These are phyloP conservation scores for Xylaria sp. DNA, from an alignment of 2,329 filamentous ascomycete genomes.

Conservation along the genomic window DNA sequence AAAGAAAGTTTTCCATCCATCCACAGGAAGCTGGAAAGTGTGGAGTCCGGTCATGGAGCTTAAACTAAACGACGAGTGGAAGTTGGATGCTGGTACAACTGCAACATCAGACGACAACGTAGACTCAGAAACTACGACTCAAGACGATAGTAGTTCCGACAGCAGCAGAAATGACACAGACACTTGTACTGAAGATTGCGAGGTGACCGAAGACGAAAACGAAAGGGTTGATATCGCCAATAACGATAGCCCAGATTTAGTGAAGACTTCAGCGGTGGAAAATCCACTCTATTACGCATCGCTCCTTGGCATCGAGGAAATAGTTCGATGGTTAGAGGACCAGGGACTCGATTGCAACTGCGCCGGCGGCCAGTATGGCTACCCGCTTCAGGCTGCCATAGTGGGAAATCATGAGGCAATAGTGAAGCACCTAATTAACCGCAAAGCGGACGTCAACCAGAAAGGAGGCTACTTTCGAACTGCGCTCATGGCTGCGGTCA, in stretches of 20 bases:
- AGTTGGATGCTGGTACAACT: not conserved
- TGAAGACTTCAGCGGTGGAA: too few species aligned
- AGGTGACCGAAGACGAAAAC: too few species aligned
- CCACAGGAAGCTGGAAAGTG: constrained; percentile 15
- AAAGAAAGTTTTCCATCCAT: constrained; percentile 11
- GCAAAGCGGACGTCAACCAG: not conserved
- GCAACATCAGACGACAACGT: not conserved
- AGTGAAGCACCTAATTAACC: not conserved
- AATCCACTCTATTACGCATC: too few species aligned
- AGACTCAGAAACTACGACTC: not conserved
- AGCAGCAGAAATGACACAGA: too few species aligned
- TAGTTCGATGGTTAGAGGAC: too few species aligned
- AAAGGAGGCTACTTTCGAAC: not conserved
- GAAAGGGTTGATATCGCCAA: too few species aligned
- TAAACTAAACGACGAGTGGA: constrained; percentile 10
- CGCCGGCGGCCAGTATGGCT: too few species aligned
- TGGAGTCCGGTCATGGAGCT: constrained; percentile 15
- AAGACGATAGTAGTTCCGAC: not conserved
- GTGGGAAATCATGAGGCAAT: not conserved
- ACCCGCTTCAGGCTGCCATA: too few species aligned
- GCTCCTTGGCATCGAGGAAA: too few species aligned
- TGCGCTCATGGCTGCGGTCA: constrained; percentile 3
- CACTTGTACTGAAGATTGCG: too few species aligned
- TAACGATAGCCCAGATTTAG: too few species aligned
- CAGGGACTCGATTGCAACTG: too few species aligned